Evolutionary conservation across 805 yeast genomes (phyloP).

Genomic region (Candida suzukii): DNA sequence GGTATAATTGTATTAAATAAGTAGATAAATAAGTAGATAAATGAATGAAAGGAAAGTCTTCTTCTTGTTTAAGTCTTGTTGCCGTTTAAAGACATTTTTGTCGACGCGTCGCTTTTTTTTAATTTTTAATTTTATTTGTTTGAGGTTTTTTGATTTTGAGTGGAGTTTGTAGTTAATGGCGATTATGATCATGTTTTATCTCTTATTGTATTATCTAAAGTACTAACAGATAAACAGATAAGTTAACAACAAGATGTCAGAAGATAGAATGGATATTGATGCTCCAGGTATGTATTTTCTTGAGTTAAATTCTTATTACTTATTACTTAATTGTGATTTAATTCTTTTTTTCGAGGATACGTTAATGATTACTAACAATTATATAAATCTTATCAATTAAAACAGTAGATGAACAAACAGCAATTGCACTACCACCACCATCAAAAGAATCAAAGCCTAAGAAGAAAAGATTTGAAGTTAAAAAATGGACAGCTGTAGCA

Average conservation of each 20-base stretch:
- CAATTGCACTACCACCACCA: conserved; percentile 1
- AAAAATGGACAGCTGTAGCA: conserved; percentile 99
- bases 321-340: background rate
- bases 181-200: too few relatives aligned
- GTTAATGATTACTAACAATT: conserved; percentile 4
- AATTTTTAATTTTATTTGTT: too few relatives aligned
- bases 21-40: too few relatives aligned
- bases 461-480: conserved; percentile 81
- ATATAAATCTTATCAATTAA: background rate
- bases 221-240: too few relatives aligned
- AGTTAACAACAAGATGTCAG: conserved; percentile 4
- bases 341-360: background rate
- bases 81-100: too few relatives aligned
- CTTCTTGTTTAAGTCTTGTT: too few relatives aligned
- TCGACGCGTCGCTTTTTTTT: too few relatives aligned
- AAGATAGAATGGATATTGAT: conserved; percentile 19
- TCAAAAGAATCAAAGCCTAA: conserved; percentile 21
- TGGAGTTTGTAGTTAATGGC: too few relatives aligned
- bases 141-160: too few relatives aligned
- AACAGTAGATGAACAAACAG: background rate
- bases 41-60: too few relatives aligned
- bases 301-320: background rate
- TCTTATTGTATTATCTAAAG: too few relatives aligned
- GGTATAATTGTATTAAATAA: too few relatives aligned
- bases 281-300: conserved; percentile 11